Evolutionary conservation across 2,329 filamentous ascomycete species (phyloP).

Genomic region (Biscogniauxia marginata): DNA sequence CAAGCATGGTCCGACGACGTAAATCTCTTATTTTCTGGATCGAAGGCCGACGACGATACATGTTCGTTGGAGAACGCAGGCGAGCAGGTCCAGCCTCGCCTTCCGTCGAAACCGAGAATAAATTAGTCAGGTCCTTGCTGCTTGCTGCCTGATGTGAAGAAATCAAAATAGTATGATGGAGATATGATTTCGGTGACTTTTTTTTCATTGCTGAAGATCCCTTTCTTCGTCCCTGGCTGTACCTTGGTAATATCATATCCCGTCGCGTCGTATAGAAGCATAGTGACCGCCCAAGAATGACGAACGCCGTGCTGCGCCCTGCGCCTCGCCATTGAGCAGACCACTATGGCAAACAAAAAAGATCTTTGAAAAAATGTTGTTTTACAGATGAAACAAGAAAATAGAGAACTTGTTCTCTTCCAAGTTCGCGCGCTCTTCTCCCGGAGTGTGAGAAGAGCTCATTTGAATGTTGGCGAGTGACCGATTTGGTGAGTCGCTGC

Average conservation of each 20-base stretch:
- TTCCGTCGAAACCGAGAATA: too few species aligned
- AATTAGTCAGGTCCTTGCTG: too few species aligned
- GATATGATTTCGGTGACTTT: constrained; percentile 11
- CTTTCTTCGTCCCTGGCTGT: constrained; percentile 20
- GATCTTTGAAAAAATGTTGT: background rate
- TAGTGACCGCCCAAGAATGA: constrained; percentile 18
- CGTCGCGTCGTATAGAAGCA: constrained; percentile 32
- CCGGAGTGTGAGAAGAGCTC: background rate
- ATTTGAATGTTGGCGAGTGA: background rate
- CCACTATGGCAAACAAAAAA: constrained; percentile 5
- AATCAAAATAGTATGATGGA: constrained; percentile 16
- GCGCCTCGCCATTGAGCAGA: constrained; percentile 21
- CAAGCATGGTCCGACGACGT: too few species aligned
- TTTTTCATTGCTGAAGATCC: constrained; percentile 29
- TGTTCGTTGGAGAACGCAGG: too few species aligned
- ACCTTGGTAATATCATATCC: constrained; percentile 31
- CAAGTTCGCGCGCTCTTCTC: background rate
- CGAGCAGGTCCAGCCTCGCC: too few species aligned
- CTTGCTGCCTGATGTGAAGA: too few species aligned
- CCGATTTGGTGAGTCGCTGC: background rate
- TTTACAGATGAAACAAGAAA: too few species aligned
- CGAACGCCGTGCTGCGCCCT: constrained; percentile 28
- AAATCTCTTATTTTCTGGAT: too few species aligned
- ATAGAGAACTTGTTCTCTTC: too few species aligned
- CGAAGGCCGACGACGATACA: too few species aligned